These are phyloP conservation scores for Melaleuca quinquenervia DNA, from an alignment of 345 rosid genomes.

Conservation along the genomic window DNA sequence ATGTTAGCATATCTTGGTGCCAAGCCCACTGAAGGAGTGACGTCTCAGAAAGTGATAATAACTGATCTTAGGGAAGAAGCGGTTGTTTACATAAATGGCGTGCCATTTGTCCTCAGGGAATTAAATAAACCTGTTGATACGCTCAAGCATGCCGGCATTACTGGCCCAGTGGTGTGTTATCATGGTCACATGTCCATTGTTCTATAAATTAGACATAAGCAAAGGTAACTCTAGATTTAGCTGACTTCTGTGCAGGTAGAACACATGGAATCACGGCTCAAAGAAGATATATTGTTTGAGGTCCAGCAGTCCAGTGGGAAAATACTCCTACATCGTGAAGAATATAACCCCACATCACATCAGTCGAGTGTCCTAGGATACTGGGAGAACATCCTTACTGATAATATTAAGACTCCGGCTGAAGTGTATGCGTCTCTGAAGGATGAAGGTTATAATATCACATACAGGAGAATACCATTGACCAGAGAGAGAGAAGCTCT, in stretches of 20 bases:
- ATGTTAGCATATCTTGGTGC: constrained; percentile 80
- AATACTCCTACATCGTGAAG: constrained; percentile 95
- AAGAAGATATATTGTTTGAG: constrained; percentile 83
- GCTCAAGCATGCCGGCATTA: constrained; percentile 86
- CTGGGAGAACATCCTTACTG: constrained; percentile 83
- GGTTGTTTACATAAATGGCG: constrained; percentile 84
- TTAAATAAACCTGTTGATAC: constrained; percentile 86
- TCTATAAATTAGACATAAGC: background rate
- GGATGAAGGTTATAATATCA: constrained; percentile 58
- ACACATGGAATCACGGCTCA: constrained; percentile 73
- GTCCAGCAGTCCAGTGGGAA: constrained; percentile 63
- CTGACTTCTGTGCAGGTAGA: constrained; percentile 50
- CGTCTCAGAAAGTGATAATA: constrained; percentile 42
- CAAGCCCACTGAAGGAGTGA: constrained; percentile 41
- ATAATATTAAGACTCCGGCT: constrained; percentile 80
- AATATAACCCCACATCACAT: constrained; percentile 56
- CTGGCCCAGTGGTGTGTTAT: constrained; percentile 68
- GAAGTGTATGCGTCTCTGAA: constrained; percentile 76
- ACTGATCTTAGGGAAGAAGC: constrained; percentile 95
- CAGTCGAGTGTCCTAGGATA: constrained; percentile 77
- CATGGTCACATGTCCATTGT: background rate
- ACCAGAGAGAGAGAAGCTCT: constrained; percentile 90
- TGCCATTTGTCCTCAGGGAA: constrained; percentile 87
- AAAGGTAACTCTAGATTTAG: background rate
- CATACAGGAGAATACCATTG: constrained; percentile 78